Conservation (phyloP, 768 basidiomycete species). For the Calocera viscosa region DNA sequence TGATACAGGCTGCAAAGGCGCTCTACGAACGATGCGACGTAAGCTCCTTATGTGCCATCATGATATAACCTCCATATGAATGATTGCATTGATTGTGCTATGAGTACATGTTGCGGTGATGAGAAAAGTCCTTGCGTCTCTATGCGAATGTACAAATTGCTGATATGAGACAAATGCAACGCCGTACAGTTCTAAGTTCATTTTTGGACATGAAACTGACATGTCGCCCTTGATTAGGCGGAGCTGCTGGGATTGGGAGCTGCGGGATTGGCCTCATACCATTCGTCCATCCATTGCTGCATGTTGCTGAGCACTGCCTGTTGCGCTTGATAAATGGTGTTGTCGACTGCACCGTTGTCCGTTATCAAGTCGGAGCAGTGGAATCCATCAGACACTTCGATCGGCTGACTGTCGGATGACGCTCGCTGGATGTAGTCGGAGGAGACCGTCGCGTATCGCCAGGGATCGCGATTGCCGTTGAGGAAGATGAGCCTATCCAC, state of each 20-base stretch:
- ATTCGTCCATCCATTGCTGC: slow-evolving; percentile 45
- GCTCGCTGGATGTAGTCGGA: slow-evolving; percentile 36
- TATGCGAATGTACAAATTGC: too few relatives aligned
- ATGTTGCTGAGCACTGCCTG: slow-evolving; percentile 40
- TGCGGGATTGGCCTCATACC: slow-evolving; percentile 7
- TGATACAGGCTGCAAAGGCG: too few relatives aligned
- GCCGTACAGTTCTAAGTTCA: too few relatives aligned
- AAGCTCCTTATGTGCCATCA: too few relatives aligned
- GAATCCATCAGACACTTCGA: slow-evolving; percentile 49
- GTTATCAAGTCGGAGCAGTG: slow-evolving; percentile 50
- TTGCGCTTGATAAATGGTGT: slow-evolving; percentile 45
- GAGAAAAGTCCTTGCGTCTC: too few relatives aligned
- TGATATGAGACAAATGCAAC: too few relatives aligned
- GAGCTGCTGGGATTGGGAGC: background rate
- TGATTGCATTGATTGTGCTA: too few relatives aligned
- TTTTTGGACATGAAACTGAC: too few relatives aligned
- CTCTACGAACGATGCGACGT: too few relatives aligned
- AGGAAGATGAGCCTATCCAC: slow-evolving; percentile 53
- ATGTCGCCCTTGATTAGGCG: too few relatives aligned
- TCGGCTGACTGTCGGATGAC: slow-evolving; percentile 44
- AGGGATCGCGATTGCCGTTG: slow-evolving; percentile 59
- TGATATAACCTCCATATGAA: too few relatives aligned
- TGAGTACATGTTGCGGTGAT: too few relatives aligned
- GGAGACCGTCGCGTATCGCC: slow-evolving; percentile 57
- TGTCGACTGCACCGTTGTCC: slow-evolving; percentile 34